phyloP scores from a whole-genome alignment of 208 protist genomes.

The Leishmania tropica region DNA sequence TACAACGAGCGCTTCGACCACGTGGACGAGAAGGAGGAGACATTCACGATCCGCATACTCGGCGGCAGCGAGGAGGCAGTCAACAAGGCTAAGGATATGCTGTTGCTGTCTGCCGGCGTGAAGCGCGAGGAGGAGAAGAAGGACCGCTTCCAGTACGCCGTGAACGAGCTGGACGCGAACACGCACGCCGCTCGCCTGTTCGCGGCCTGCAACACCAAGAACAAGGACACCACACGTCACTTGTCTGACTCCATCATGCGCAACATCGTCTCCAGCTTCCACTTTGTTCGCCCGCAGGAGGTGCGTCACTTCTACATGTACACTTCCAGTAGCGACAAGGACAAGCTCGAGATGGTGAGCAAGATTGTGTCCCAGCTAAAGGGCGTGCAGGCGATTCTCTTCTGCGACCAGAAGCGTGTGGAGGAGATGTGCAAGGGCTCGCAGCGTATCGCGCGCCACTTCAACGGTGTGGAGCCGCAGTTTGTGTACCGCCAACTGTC shows the following conservation, averaged over 20 bases:
- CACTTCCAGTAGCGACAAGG: constrained; percentile 62
- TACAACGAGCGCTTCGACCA: constrained; percentile 74
- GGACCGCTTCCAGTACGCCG: constrained; percentile 80
- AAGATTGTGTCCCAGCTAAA: constrained; percentile 87
- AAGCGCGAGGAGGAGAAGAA: constrained; percentile 72
- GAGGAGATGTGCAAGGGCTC: constrained; percentile 70
- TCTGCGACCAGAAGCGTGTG: constrained; percentile 87
- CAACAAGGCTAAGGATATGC: constrained; percentile 61
- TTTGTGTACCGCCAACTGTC: constrained; percentile 80
- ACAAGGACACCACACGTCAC: constrained; percentile 66
- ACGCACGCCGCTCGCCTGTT: constrained; percentile 65
- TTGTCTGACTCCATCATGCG: constrained; percentile 75
- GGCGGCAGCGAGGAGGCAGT: constrained; percentile 65
- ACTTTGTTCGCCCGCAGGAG: constrained; percentile 80
- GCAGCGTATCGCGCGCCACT: constrained; percentile 65
- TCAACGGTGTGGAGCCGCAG: constrained; percentile 78
- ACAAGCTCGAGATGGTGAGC: constrained; percentile 82
- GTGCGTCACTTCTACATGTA: constrained; percentile 83
- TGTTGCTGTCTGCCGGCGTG: constrained; percentile 58
- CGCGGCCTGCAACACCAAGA: constrained; percentile 80
- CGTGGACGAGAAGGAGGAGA: constrained; percentile 56
- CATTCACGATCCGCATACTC: constrained; percentile 68
- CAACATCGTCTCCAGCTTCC: constrained; percentile 79
- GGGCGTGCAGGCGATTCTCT: constrained; percentile 89
- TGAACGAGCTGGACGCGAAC: constrained; percentile 85